Percentiles rank a stretch among this genome's conserved stretches.
phyloP scores from a whole-genome alignment of 495 filamentous ascomycete genomes.

The Evansstolkia leycettana region DNA sequence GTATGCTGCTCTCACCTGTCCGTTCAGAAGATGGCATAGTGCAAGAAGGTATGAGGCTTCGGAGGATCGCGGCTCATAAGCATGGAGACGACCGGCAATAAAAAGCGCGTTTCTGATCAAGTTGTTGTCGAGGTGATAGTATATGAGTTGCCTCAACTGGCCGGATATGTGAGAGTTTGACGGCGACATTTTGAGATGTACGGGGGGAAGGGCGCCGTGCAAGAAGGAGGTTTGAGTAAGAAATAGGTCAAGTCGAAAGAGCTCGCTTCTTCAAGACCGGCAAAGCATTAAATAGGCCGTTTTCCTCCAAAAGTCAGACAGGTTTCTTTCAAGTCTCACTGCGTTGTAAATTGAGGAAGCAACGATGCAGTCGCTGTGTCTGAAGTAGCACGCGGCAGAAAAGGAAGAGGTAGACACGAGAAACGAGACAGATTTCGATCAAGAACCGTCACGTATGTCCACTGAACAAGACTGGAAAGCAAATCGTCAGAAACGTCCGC shows the following conservation, averaged over 20 bases:
- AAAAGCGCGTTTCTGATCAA: constrained; percentile 81
- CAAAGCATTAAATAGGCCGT: too few relatives aligned
- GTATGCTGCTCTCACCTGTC: constrained; percentile 62
- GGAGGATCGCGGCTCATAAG: constrained; percentile 63
- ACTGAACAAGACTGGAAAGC: too few relatives aligned
- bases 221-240: constrained; percentile 1
- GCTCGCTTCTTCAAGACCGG: too few relatives aligned
- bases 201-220: not conserved
- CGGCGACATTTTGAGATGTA: constrained; percentile 51
- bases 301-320: too few relatives aligned
- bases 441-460: too few relatives aligned
- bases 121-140: constrained; percentile 90
- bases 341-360: constrained; percentile 10
- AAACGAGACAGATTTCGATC: too few relatives aligned
- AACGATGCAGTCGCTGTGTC: constrained; percentile 9
- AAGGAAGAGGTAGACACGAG: constrained; percentile 1
- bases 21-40: constrained; percentile 70
- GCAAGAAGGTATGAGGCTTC: constrained; percentile 77
- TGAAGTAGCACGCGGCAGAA: not conserved
- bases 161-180: constrained; percentile 50
- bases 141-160: constrained; percentile 74
- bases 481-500: too few relatives aligned
- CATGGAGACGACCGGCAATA: constrained; percentile 72
- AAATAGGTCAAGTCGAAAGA: too few relatives aligned
- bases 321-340: too few relatives aligned